Evolutionary conservation across 768 basidiomycete species (phyloP).

Genomic region (Rickenella mellea): DNA sequence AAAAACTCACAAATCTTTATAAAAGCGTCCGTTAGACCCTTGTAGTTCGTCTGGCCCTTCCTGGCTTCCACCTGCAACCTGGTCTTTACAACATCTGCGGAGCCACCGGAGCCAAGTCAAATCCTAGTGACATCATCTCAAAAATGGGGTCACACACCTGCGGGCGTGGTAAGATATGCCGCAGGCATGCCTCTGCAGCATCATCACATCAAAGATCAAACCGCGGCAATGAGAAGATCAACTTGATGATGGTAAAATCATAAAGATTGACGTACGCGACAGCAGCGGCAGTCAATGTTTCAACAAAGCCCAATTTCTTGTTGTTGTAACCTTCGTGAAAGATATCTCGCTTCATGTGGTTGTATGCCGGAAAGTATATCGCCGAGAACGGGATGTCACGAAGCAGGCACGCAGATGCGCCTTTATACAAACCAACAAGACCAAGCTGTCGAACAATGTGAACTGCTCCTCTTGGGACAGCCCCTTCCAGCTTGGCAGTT

Average conservation of each 20-base stretch:
- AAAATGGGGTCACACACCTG: conserved; percentile 39
- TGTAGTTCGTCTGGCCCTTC: conserved; percentile 86
- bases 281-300: conserved; percentile 77
- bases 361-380: conserved; percentile 83
- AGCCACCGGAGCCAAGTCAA: conserved; percentile 11
- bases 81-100: conserved; percentile 91
- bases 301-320: conserved; percentile 83
- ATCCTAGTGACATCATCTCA: neutral
- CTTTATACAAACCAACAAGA: conserved; percentile 86
- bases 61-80: conserved; percentile 88
- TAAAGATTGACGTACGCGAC: conserved; percentile 52
- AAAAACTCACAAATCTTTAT: conserved; percentile 69
- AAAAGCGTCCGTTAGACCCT: conserved; percentile 83
- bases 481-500: conserved; percentile 79
- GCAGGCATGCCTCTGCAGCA: conserved; percentile 88
- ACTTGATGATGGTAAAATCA: conserved; percentile 3
- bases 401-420: conserved; percentile 85
- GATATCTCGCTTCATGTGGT: conserved; percentile 84
- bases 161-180: conserved; percentile 86
- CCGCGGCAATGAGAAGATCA: conserved; percentile 4
- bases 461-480: conserved; percentile 71
- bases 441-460: conserved; percentile 94
- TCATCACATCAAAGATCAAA: conserved; percentile 21
- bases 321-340: conserved; percentile 96
- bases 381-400: conserved; percentile 98